Evolutionary conservation across 768 basidiomycete species (phyloP), one percentile per base, ranked within the genome.

Genomic region (Dentipellis sp.): DNA sequence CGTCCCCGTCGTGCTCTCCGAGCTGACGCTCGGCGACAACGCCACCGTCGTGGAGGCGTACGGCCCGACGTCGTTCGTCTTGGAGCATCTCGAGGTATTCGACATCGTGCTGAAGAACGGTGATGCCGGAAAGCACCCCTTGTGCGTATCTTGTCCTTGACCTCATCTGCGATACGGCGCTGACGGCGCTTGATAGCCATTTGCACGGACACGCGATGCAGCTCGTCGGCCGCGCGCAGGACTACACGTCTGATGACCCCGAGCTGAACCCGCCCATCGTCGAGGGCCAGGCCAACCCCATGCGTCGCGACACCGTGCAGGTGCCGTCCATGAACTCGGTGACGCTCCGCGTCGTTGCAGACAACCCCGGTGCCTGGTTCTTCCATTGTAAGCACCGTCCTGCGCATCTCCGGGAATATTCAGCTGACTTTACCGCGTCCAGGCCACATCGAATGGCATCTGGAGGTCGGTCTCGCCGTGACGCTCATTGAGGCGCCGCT

Each of bases 321-420:
- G 81, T 97, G 52, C 86, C 88, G 3, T 76, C 82, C 3, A 76
- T 76, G 57, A 70, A 78, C 17, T 83, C 83, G 3, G 87, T 79
- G 10, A 88, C 88, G 0, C 71, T 99, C 47, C 82, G 92, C 19
- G 69, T 94, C 63, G 72, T 85, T 49, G 91, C 91, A 1, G 90
- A 98, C 68, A 98, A 98, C 70, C 95, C 95, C 1, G 95, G 95
- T 10, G 84, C 79, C 8, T 94, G 91, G 88, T 69, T 92, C 60
- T 79, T 92, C 67, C 89, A 91, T 67, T 92, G 84, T 86, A 64
- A 54, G 84, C 74, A 47, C 35, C 35, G 52, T 50, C 29, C 19
- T 49, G 12, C 35, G 17, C 12, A 29, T 42, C 19, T 39, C 10
- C 35, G 23, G 46, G 37, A 42, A n/a, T 10, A 3, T 16, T 23